phyloP scores from a whole-genome alignment of 1,284 basidiomycete species.

The Microbotryomycetes sp. region DNA sequence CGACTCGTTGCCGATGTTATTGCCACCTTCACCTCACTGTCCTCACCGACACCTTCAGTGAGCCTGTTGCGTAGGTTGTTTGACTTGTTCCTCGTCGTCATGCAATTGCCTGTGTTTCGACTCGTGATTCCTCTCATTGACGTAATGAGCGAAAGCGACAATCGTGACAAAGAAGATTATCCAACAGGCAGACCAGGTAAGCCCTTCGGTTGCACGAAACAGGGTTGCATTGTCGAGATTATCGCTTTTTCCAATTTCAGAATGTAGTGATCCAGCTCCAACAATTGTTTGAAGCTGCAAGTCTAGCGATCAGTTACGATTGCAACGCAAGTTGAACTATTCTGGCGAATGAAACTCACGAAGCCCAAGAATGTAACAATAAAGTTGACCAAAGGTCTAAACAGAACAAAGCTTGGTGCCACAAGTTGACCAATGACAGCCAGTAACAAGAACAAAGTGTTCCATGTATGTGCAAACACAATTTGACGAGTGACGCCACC shows the following conservation, averaged over 20 bases:
- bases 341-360: neutral
- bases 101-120: neutral
- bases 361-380: neutral
- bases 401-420: neutral
- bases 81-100: neutral
- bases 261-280: neutral
- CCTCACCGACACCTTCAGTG: too few relatives aligned
- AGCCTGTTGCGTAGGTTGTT: too few relatives aligned
- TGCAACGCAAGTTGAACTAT: neutral
- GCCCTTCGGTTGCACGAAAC: neutral
- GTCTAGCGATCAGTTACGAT: neutral
- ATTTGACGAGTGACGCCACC: neutral
- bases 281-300: neutral
- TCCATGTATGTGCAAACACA: constrained; percentile 28
- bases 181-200: constrained; percentile 29
- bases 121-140: neutral
- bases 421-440: constrained; percentile 32
- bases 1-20: too few relatives aligned
- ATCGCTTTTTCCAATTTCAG: neutral
- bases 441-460: constrained; percentile 30
- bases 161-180: neutral
- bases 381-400: neutral
- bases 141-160: neutral
- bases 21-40: too few relatives aligned
- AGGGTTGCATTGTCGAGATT: neutral